Base-by-base conservation (phyloP, 352 stramenopile species). In the Pythium apleroticum region DNA sequence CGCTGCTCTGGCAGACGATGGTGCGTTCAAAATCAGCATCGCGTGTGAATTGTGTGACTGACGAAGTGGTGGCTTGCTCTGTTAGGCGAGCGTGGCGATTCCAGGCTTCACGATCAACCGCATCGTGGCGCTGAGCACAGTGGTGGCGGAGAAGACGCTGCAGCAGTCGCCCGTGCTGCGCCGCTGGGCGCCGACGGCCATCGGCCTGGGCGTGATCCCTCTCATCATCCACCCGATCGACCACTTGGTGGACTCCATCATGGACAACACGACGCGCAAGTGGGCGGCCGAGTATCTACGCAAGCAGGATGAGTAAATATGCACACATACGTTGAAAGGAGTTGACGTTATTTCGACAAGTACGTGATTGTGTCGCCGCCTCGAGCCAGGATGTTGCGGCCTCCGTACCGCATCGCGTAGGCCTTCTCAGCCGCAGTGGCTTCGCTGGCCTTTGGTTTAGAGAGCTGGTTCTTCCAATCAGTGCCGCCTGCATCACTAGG, bases 171-270 rank as follows among this genome's bases (percentile, higher is more conserved):
- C 75, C 3, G 55, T 88, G 54, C 39, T 88, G 37, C 70, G 70
- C 24, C 73, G 77, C 22, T 93, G 79, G 79, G 68, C 80, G 2
- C 85, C 87, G 15, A 96, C 88, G n/a, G 83, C 76, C 12, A 72
- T 92, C 30, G 88, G 90, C 1, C 67, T 97, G 20, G 76, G 74
- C 8, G 75, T 90, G 15, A 97, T 97, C 60, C 88, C 89, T 2
- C 71, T 97, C 46, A 96, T 97, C 65, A 85, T 96, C 60, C 81
- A 93, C 65, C 90, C 90, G 24, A 89, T 97, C 43, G 89, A 97
- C 74, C 53, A 68, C 41, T 73, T 89, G 9, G 82, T 91, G 9
- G 80, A 91, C 55, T 49, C 52, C 3, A 57, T 72, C 11, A 88
- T 91, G 80, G 80, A 89, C 63, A 64, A 62, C 37, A 77, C 77